Evolutionary conservation across 192 early-diverging fungal species (phyloP).

Genomic region (Coemansia sp.): DNA sequence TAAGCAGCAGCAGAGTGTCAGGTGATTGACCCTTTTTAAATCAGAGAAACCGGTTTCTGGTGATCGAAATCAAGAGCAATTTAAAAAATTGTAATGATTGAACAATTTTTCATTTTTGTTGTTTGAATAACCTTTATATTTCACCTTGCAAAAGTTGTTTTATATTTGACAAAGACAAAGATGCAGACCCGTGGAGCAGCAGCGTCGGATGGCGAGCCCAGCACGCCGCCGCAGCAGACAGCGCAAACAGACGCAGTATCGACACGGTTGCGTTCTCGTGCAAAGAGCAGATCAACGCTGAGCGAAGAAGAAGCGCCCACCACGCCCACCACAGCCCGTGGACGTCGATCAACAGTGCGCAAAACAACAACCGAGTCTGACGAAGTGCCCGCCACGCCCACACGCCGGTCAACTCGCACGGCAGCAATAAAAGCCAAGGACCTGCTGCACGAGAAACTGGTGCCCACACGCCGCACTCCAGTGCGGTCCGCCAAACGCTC

Average conservation of each 20-base stretch:
- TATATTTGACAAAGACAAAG: background rate
- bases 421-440: slow-evolving; percentile 30
- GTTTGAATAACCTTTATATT: too few relatives aligned
- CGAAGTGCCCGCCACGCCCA: slow-evolving; percentile 28
- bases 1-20: background rate
- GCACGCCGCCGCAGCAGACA: slow-evolving; percentile 11
- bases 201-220: background rate
- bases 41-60: background rate
- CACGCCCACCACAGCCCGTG: slow-evolving; percentile 20
- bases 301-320: slow-evolving; percentile 14
- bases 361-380: background rate
- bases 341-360: slow-evolving; percentile 17
- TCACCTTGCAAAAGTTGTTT: background rate
- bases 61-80: background rate
- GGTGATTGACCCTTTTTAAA: background rate
- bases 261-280: slow-evolving; percentile 21
- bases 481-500: slow-evolving; percentile 6
- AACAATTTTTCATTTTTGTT: background rate
- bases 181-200: slow-evolving; percentile 21
- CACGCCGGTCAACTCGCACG: slow-evolving; percentile 33
- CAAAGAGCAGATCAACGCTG: slow-evolving; percentile 7
- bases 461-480: slow-evolving; percentile 7
- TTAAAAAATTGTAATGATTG: background rate
- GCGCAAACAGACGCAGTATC: slow-evolving; percentile 2
- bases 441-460: slow-evolving; percentile 25